These are phyloP conservation scores for Hypoxylon sp. DNA, from an alignment of 2,329 filamentous ascomycete species.

Conservation along the genomic window DNA sequence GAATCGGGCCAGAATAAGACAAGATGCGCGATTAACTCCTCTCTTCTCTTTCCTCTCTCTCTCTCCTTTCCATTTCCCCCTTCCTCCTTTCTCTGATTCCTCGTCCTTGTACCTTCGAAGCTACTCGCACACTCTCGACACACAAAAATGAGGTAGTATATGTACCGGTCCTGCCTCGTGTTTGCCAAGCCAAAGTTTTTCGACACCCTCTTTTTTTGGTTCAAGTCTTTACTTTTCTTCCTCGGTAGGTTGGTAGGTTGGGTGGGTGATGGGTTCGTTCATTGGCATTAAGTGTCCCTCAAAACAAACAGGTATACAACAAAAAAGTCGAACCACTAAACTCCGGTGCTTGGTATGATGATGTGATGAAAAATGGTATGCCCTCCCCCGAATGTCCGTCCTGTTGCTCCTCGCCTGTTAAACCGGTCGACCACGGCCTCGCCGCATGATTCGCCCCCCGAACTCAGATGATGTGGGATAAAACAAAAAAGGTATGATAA, in stretches of 20 bases:
- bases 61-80: not conserved
- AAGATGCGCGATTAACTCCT: slow-evolving; percentile 9
- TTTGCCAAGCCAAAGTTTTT: no score
- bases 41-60: not conserved
- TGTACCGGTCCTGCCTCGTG: no score
- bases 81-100: not conserved
- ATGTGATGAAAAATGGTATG: slow-evolving; percentile 7
- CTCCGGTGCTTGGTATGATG: slow-evolving; percentile 20
- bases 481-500: slow-evolving; percentile 2
- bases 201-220: not conserved
- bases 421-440: slow-evolving; percentile 15
- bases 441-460: slow-evolving; percentile 6
- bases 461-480: slow-evolving; percentile 7
- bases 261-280: no score
- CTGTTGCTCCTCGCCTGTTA: slow-evolving; percentile 23
- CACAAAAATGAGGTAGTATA: no score
- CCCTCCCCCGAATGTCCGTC: slow-evolving; percentile 22
- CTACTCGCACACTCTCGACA: not conserved
- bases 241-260: slow-evolving; percentile 16
- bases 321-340: slow-evolving; percentile 29
- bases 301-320: slow-evolving; percentile 16
- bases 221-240: slow-evolving; percentile 2
- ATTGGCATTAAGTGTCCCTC: slow-evolving; percentile 12
- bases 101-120: not conserved
- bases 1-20: slow-evolving; percentile 16